These are phyloP conservation scores for Fraxinus sp. DNA, from an alignment of 305 asterid genomes.

Conservation along the genomic window DNA sequence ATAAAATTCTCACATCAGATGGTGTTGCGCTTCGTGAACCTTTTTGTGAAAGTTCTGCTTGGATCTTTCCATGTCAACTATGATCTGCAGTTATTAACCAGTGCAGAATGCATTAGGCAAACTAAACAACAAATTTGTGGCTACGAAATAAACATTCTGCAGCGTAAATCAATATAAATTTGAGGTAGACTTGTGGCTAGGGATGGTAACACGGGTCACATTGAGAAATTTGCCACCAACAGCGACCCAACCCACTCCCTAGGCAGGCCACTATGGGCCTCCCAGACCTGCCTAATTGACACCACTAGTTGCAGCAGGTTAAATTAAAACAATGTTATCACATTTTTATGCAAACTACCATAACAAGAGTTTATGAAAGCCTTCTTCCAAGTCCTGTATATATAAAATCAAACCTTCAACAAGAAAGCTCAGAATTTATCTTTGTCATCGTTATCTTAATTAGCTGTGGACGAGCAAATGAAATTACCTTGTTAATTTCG, in stretches of 20 bases:
- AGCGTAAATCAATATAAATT: not conserved
- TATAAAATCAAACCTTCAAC: slow-evolving; percentile 16
- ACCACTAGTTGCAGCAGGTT: not conserved
- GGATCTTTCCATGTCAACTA: slow-evolving; percentile 94
- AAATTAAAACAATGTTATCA: not conserved
- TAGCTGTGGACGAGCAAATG: slow-evolving; percentile 21
- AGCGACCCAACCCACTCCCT: not conserved
- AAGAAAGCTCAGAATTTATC: slow-evolving; percentile 9
- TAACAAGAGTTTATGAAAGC: slow-evolving; percentile 10
- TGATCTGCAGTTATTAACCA: slow-evolving; percentile 54
- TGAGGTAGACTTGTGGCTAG: not conserved
- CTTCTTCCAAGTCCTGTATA: not conserved
- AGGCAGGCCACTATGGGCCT: not conserved
- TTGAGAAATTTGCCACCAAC: not conserved
- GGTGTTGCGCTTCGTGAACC: slow-evolving; percentile 56
- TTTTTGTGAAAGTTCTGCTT: slow-evolving; percentile 74
- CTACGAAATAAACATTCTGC: not conserved
- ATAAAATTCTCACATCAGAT: slow-evolving; percentile 59
- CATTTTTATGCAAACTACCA: slow-evolving; percentile 11
- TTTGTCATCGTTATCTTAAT: slow-evolving; percentile 18
- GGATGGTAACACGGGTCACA: not conserved
- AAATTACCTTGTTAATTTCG: slow-evolving; percentile 85
- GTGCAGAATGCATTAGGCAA: slow-evolving; percentile 14
- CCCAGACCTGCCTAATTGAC: not conserved
- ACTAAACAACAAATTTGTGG: not conserved